Evolutionary conservation across 179 eudicot genomes (phyloP), one percentile per base, ranked within the genome.

Genomic region (Patellifolia procumbens): DNA sequence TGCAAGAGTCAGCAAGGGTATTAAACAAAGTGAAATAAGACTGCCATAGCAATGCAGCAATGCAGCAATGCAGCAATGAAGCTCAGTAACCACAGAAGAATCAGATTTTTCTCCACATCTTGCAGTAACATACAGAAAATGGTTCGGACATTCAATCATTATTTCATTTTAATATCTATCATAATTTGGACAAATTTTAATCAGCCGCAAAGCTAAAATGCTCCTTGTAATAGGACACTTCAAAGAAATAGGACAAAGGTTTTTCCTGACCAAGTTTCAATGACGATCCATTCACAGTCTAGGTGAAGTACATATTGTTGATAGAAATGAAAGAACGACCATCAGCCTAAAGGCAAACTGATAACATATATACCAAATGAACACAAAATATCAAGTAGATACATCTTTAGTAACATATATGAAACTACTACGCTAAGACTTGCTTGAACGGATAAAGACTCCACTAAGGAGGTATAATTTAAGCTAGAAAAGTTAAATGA

Each of bases 1-100:
- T 51, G 58, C n/a, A 43, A 24, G 46, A 13, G 43, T 80, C 72
- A 83, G 79, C 52, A 76, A 11, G 31, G 12, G 51, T 19, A 5
- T 17, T 60, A 29, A 49, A 24, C 22, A 17, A 51, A 60, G 20
- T 8, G 34, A 32, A 32, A 9, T 59, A 20, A 62, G 12, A 62
- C 48, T 29, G 31, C 65, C 22, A 65, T 35, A 43, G 13, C 53
- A 66, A 31, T 16, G 24, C 48, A 66, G n/a, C n/a, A n/a, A n/a
- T n/a, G n/a, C n/a, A n/a, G n/a, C n/a, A n/a, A n/a, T n/a, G n/a
- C n/a, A n/a, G 45, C 29, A 66, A 8, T 16, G 5, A 29, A n/a
- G 3, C 37, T 4, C 42, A 1, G 29, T 10, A 11, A 67, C 24
- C 52, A 43, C 12, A 67, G n/a, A 15, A 43, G 7, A 68, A n/a